Conservation (phyloP, 495 filamentous ascomycete genomes). For the Staphylotrichum longicolle region DNA sequence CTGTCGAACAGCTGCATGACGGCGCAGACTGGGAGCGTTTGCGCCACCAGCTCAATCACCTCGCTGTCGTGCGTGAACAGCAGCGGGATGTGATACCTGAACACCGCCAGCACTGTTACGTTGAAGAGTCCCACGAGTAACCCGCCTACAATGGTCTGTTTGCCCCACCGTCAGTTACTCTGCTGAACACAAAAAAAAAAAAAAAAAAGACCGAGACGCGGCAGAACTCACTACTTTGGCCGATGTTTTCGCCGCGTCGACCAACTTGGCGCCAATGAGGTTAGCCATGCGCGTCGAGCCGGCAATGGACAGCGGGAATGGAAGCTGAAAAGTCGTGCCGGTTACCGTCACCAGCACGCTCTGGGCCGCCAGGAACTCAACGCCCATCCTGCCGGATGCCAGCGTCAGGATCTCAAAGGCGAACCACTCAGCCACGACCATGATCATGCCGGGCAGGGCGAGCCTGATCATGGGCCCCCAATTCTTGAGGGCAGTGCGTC, state of each 20-base stretch:
- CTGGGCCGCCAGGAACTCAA: slow-evolving; percentile 64
- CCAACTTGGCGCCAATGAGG: slow-evolving; percentile 65
- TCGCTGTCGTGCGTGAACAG: slow-evolving; percentile 80
- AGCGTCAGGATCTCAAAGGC: slow-evolving; percentile 81
- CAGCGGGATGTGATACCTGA: slow-evolving; percentile 66
- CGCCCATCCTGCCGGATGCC: slow-evolving; percentile 66
- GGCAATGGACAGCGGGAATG: slow-evolving; percentile 61
- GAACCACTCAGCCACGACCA: slow-evolving; percentile 89
- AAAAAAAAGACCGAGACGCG: no score
- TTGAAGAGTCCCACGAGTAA: slow-evolving; percentile 74
- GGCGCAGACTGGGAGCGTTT: slow-evolving; percentile 72
- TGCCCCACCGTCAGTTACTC: neutral
- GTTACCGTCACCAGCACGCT: slow-evolving; percentile 56
- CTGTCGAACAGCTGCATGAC: slow-evolving; percentile 88
- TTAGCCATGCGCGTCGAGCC: slow-evolving; percentile 64
- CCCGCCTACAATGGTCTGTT: slow-evolving; percentile 57
- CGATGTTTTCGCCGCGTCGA: slow-evolving; percentile 66
- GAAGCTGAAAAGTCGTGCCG: slow-evolving; percentile 57
- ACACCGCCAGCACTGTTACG: slow-evolving; percentile 58
- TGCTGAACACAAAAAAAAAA: neutral
- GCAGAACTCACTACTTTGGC: slow-evolving; percentile 59
- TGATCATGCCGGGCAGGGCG: slow-evolving; percentile 83
- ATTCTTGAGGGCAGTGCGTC: slow-evolving; percentile 66
- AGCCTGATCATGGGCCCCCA: slow-evolving; percentile 86
- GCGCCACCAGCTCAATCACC: slow-evolving; percentile 71